Evolutionary conservation across 176 grass and related monocot genomes (phyloP).

Genomic region (Phyllostachys edulis): DNA sequence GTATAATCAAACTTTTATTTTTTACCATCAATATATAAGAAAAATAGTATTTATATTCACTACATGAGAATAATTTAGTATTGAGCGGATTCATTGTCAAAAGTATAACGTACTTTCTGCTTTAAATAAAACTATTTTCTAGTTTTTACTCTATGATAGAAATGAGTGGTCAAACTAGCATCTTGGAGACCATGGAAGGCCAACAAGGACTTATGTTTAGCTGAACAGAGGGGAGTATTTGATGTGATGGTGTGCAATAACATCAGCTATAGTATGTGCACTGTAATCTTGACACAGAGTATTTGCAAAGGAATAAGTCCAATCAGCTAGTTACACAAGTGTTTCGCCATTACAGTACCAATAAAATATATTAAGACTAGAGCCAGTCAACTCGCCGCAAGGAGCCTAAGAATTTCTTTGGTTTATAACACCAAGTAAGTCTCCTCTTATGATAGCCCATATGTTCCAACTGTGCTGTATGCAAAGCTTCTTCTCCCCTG

Average conservation of each 20-base stretch:
- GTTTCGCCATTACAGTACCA: background rate
- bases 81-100: background rate
- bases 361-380: no score
- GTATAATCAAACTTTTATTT: background rate
- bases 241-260: background rate
- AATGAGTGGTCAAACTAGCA: background rate
- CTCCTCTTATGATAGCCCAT: background rate
- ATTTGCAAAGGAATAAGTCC: background rate
- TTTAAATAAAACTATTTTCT: background rate
- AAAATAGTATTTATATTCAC: background rate
- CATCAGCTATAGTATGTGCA: background rate
- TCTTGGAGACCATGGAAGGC: background rate
- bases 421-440: background rate
- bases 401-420: background rate
- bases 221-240: background rate
- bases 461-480: background rate
- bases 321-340: background rate
- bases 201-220: background rate
- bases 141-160: background rate
- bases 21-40: background rate
- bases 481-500: background rate
- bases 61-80: background rate
- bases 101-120: background rate
- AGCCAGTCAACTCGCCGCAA: background rate
- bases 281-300: background rate